phyloP scores from a whole-genome alignment of 495 filamentous ascomycete species.

The Eremomyces bilateralis region DNA sequence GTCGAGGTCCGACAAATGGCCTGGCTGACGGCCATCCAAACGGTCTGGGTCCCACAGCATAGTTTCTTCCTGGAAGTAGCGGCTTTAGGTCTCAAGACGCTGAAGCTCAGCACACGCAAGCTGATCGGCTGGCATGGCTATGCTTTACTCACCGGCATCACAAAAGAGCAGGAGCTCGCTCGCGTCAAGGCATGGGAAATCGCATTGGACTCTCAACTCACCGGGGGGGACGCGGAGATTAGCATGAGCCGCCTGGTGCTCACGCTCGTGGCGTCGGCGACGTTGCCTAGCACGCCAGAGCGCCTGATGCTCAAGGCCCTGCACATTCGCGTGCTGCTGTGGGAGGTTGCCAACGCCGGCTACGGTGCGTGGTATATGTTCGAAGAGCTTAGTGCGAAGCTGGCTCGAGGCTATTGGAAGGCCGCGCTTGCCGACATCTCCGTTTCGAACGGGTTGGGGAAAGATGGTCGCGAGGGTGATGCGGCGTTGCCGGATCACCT shows the following conservation, averaged over 20 bases:
- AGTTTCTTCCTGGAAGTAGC: constrained; percentile 66
- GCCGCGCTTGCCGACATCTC: constrained; percentile 37
- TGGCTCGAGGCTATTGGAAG: constrained; percentile 62
- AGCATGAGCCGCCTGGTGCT: constrained; percentile 70
- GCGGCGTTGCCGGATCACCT: constrained; percentile 62
- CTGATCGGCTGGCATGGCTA: constrained; percentile 55
- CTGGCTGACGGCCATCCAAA: constrained; percentile 88
- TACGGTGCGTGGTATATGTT: constrained; percentile 37
- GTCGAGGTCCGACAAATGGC: constrained; percentile 72
- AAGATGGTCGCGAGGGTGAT: constrained; percentile 22
- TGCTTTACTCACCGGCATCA: constrained; percentile 54
- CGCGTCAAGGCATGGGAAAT: constrained; percentile 87
- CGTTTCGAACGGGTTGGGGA: constrained; percentile 5
- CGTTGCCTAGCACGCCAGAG: constrained; percentile 62
- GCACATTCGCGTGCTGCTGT: constrained; percentile 72
- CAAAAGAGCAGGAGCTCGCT: constrained; percentile 66
- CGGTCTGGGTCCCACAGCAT: constrained; percentile 80
- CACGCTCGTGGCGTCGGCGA: constrained; percentile 73
- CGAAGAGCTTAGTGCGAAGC: constrained; percentile 39
- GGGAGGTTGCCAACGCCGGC: constrained; percentile 45
- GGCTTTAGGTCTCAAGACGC: constrained; percentile 54
- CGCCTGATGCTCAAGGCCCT: constrained; percentile 82
- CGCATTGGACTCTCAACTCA: constrained; percentile 81
- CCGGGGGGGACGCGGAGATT: constrained; percentile 81
- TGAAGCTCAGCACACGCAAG: constrained; percentile 64